Conservation (phyloP, 768 basidiomycete species). For the Rhizopogon vulgaris region DNA sequence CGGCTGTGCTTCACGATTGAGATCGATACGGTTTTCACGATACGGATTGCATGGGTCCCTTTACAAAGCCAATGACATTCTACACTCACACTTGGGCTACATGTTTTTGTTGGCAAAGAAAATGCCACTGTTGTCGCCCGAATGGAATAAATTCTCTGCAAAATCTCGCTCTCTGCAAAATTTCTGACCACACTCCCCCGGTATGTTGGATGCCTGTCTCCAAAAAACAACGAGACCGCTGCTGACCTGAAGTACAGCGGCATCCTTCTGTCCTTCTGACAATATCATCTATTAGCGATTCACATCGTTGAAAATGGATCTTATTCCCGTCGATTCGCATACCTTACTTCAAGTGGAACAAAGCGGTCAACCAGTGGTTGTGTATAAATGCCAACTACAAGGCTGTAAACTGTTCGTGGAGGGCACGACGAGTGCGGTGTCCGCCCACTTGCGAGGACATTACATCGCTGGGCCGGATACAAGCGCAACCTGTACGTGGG, state of each 20-base stretch:
- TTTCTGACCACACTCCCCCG: too few relatives aligned
- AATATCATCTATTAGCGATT: too few relatives aligned
- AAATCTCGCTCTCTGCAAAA: background rate
- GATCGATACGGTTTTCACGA: too few relatives aligned
- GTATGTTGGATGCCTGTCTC: too few relatives aligned
- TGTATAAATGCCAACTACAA: background rate
- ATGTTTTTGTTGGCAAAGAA: background rate
- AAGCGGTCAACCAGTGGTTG: background rate
- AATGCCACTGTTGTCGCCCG: background rate
- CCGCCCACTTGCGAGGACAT: conserved; percentile 2
- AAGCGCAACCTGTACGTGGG: background rate
- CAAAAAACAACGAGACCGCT: too few relatives aligned
- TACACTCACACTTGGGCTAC: too few relatives aligned
- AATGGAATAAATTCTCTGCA: background rate
- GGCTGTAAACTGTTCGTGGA: background rate
- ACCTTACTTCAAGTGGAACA: background rate
- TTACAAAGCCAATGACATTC: too few relatives aligned
- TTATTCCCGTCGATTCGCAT: background rate
- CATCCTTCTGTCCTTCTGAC: too few relatives aligned
- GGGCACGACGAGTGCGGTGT: background rate
- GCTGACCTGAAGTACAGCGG: too few relatives aligned
- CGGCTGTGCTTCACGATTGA: too few relatives aligned
- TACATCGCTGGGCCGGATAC: background rate
- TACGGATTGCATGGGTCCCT: too few relatives aligned
- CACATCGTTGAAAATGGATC: too few relatives aligned